Evolutionary conservation across 768 basidiomycete genomes (phyloP).

Genomic region (Exidia glandulosa): DNA sequence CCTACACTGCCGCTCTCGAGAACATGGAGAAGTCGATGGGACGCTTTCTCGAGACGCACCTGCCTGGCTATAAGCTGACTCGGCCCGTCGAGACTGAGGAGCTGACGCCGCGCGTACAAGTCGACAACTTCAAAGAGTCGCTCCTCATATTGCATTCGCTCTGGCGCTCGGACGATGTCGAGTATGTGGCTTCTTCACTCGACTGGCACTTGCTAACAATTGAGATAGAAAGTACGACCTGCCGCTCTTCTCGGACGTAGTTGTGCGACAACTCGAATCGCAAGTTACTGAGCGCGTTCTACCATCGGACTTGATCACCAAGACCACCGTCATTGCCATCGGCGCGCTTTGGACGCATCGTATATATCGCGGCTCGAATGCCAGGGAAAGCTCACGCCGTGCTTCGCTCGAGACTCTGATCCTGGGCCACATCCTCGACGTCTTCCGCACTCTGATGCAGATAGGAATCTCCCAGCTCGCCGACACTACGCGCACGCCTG

Average conservation of each 20-base stretch:
- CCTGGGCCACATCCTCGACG: conserved; percentile 52
- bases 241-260: conserved; percentile 22
- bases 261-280: conserved; percentile 43
- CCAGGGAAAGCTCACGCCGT: conserved; percentile 20
- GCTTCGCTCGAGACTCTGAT: conserved; percentile 52
- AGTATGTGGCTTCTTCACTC: conserved; percentile 32
- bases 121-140: conserved; percentile 61
- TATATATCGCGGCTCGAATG: conserved; percentile 40
- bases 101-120: conserved; percentile 37
- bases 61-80: too few relatives aligned
- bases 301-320: conserved; percentile 64
- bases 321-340: conserved; percentile 60
- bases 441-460: conserved; percentile 53
- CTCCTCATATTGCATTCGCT: conserved; percentile 69
- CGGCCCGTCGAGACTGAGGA: conserved; percentile 18
- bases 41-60: conserved; percentile 2
- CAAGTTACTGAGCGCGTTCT: conserved; percentile 62
- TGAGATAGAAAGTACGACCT: conserved; percentile 36
- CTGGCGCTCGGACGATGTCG: conserved; percentile 45
- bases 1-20: conserved; percentile 79
- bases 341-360: conserved; percentile 79
- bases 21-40: conserved; percentile 49
- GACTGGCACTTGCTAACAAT: conserved; percentile 24
- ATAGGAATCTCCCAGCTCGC: conserved; percentile 54
- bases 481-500: conserved; percentile 27